A percentile compares a stretch with the other conserved stretches of the same genome.
phyloP scores from a whole-genome alignment of 2,329 filamentous ascomycete genomes.

The Aspergillus aculeatinus region DNA sequence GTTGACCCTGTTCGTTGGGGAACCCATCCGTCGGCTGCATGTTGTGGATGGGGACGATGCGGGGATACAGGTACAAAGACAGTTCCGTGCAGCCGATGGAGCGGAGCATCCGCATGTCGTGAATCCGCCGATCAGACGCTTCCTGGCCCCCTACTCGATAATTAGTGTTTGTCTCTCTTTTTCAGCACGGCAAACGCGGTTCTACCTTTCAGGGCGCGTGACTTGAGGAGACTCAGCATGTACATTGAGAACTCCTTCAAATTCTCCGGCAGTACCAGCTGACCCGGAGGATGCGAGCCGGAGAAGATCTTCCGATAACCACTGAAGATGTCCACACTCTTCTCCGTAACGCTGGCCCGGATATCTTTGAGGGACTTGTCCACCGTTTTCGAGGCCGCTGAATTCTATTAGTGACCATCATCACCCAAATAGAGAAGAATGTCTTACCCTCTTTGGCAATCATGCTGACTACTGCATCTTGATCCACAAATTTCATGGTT shows the following conservation, averaged over 20 bases:
- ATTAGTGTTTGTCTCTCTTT: conserved; percentile 2
- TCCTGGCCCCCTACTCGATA: conserved; percentile 68
- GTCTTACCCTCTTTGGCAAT: conserved; percentile 76
- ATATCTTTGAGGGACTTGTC: conserved; percentile 80
- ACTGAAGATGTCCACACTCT: conserved; percentile 87
- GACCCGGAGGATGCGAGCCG: conserved; percentile 80
- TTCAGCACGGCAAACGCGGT: neutral
- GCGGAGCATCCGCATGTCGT: conserved; percentile 87
- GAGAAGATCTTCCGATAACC: conserved; percentile 92
- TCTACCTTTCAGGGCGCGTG: conserved; percentile 77
- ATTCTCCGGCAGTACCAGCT: conserved; percentile 92
- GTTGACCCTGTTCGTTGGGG: conserved; percentile 83
- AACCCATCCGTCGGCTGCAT: conserved; percentile 86
- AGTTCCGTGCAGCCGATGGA: conserved; percentile 84
- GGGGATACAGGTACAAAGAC: conserved; percentile 89
- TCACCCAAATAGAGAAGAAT: neutral
- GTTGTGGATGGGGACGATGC: conserved; percentile 89
- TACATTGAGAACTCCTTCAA: conserved; percentile 98
- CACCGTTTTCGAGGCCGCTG: conserved; percentile 77
- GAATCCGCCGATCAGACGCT: conserved; percentile 82
- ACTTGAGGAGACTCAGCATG: conserved; percentile 85
- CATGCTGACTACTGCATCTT: conserved; percentile 85
- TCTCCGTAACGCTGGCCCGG: conserved; percentile 78
- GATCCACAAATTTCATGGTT: conserved; percentile 87
- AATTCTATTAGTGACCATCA: conserved; percentile 22